These are phyloP conservation scores for Calamus simplicifolius DNA, from an alignment of 176 grass and related monocot genomes.

Conservation along the genomic window DNA sequence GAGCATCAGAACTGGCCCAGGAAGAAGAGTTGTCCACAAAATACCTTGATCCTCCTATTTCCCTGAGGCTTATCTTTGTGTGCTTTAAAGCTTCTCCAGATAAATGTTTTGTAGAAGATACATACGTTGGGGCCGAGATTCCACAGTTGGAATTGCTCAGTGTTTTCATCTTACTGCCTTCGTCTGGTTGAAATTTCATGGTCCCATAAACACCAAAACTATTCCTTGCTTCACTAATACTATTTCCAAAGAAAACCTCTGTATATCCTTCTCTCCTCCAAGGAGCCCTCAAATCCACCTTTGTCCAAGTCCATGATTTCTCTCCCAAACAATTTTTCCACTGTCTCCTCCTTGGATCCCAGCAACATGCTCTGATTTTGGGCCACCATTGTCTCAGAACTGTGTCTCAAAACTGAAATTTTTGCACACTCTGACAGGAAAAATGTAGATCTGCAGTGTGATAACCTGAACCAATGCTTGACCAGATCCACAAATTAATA, in stretches of 20 bases:
- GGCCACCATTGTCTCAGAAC: slow-evolving; percentile 36
- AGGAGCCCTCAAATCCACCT: slow-evolving; percentile 42
- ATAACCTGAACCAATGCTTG: no score
- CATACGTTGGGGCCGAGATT: background rate
- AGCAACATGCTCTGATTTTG: slow-evolving; percentile 28
- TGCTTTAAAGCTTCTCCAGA: no score
- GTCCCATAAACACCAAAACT: background rate
- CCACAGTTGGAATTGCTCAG: background rate
- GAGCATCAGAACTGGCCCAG: no score
- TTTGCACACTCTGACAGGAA: no score
- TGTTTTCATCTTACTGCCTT: background rate
- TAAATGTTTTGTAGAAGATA: no score
- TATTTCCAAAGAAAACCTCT: slow-evolving; percentile 27
- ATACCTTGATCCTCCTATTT: no score
- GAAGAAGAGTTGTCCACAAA: no score
- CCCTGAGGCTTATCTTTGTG: no score
- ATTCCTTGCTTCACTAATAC: background rate
- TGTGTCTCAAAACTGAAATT: no score
- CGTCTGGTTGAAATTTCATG: background rate
- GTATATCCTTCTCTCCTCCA: slow-evolving; percentile 34
- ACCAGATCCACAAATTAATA: no score
- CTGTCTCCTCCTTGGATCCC: slow-evolving; percentile 66
- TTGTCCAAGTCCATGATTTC: slow-evolving; percentile 25
- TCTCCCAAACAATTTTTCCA: slow-evolving; percentile 52
- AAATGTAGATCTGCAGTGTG: no score